Conservation (phyloP, 768 basidiomycete genomes). For the Mycena leptocephala region DNA sequence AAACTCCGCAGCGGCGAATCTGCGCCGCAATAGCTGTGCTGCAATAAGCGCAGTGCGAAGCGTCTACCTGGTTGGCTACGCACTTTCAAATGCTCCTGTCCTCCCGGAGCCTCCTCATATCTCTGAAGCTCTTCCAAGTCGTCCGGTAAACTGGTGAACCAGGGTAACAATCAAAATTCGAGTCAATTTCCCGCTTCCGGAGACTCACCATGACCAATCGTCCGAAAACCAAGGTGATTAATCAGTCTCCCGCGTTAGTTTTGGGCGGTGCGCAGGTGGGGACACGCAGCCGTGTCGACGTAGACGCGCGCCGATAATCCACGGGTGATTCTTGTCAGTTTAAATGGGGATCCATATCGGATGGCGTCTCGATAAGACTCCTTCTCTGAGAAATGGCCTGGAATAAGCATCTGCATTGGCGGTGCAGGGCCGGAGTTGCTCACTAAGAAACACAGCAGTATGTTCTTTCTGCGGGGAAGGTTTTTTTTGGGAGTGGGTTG, state of each 20-base stretch:
- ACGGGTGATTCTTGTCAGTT: not conserved
- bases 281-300: not conserved
- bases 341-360: not conserved
- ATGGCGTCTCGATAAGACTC: too few relatives aligned
- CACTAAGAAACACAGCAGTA: too few relatives aligned
- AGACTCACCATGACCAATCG: slow-evolving; percentile 20
- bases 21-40: slow-evolving; percentile 1
- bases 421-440: too few relatives aligned
- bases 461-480: too few relatives aligned
- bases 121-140: not conserved
- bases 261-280: not conserved
- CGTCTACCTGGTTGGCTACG: not conserved
- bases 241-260: not conserved
- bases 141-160: not conserved
- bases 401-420: too few relatives aligned
- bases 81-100: slow-evolving; percentile 6
- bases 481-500: too few relatives aligned
- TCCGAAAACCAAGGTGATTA: not conserved
- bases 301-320: not conserved
- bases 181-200: slow-evolving; percentile 22
- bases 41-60: not conserved
- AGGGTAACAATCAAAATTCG: slow-evolving; percentile 8
- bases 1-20: slow-evolving; percentile 6
- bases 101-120: not conserved
- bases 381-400: too few relatives aligned